Percentiles rank a stretch among this genome's conserved stretches.
phyloP scores from a whole-genome alignment of 1,284 basidiomycete species.

The Trichosporon coremiiforme region DNA sequence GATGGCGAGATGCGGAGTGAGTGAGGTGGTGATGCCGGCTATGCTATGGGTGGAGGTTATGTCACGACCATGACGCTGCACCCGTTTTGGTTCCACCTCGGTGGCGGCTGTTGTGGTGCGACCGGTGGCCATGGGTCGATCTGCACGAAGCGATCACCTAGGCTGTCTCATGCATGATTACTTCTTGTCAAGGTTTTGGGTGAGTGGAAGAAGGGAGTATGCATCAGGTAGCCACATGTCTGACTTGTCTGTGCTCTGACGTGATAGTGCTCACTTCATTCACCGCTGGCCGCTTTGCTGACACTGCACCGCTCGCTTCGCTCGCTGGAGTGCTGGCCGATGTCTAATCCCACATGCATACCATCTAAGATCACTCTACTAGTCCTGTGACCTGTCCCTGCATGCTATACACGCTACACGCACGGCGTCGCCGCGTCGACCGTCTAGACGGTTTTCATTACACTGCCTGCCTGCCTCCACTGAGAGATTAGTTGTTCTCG shows the following conservation, averaged over 20 bases:
- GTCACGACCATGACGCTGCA: not conserved
- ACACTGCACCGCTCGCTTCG: no score
- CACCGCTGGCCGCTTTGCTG: no score
- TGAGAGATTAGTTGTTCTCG: not conserved
- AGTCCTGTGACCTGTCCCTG: constrained; percentile 17
- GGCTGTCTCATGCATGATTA: not conserved
- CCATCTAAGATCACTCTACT: constrained; percentile 20
- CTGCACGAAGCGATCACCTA: not conserved
- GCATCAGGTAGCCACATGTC: not conserved
- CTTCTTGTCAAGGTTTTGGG: not conserved
- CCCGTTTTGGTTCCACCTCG: constrained; percentile 3
- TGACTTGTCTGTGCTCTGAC: no score
- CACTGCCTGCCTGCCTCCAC: not conserved
- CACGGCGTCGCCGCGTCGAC: constrained; percentile 3
- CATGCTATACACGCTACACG: constrained; percentile 18
- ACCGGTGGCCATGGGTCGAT: not conserved
- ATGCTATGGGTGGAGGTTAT: not conserved
- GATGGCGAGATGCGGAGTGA: not conserved
- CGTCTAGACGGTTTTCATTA: constrained; percentile 1
- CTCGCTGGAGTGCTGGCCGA: not conserved
- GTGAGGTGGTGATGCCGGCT: not conserved
- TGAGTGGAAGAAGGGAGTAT: not conserved
- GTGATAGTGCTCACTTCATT: no score
- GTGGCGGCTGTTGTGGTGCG: constrained; percentile 1
- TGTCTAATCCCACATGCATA: constrained; percentile 17